phyloP scores from a whole-genome alignment of 306 rosid species.

The barrel medic (Medicago truncatula) region DNA sequence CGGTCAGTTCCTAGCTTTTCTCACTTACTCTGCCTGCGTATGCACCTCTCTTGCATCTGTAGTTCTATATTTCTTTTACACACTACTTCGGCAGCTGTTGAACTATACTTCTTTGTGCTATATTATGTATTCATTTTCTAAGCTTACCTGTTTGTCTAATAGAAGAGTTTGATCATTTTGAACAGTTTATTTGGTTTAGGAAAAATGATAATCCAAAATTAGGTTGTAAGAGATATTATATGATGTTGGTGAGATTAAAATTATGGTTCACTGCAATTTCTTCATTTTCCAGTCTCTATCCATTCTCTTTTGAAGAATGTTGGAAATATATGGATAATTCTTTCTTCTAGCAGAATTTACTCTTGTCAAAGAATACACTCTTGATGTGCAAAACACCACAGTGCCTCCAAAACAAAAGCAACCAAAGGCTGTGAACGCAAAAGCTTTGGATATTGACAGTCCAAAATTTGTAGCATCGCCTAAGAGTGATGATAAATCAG shows the following conservation, averaged over 20 bases:
- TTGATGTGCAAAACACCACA: conserved; percentile 74
- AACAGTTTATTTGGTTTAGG: conserved; percentile 25
- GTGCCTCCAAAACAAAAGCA: conserved; percentile 79
- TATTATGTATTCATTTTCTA: conserved; percentile 23
- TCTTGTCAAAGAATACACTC: conserved; percentile 86
- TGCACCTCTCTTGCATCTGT: not conserved
- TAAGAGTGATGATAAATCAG: conserved; percentile 58
- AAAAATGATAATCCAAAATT: conserved; percentile 13
- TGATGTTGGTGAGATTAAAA: conserved; percentile 21
- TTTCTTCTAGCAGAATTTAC: conserved; percentile 70
- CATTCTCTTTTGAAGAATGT: conserved; percentile 1
- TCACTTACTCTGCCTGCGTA: not conserved
- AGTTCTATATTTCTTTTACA: not conserved
- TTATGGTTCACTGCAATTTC: conserved; percentile 19
- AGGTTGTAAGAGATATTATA: conserved; percentile 33
- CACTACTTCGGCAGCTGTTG: not conserved
- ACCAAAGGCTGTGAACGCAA: conserved; percentile 41
- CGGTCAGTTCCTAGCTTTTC: not conserved
- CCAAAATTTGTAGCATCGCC: conserved; percentile 61
- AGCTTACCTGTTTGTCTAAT: conserved; percentile 19
- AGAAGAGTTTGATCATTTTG: conserved; percentile 33
- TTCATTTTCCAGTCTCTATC: conserved; percentile 33
- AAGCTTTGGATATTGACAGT: conserved; percentile 52
- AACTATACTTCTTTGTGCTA: conserved; percentile 1
- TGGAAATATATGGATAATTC: conserved; percentile 13